Conservation (phyloP, 148 eudicot genomes). For the Fagopyrum tataricum region DNA sequence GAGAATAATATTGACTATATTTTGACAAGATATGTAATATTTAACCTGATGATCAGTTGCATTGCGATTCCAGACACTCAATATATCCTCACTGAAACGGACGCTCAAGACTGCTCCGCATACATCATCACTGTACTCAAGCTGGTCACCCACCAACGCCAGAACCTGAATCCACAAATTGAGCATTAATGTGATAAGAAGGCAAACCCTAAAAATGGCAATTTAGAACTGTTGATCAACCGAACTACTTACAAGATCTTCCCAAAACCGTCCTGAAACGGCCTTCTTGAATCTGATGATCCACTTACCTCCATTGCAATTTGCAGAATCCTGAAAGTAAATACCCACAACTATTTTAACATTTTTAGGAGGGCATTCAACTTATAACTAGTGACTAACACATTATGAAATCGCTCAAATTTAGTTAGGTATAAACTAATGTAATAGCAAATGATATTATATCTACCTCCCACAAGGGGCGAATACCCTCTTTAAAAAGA, state of each 20-base stretch:
- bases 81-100: conserved; percentile 82
- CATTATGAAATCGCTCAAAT: not conserved
- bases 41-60: conserved; percentile 86
- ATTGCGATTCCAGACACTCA: conserved; percentile 93
- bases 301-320: conserved; percentile 99
- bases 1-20: not conserved
- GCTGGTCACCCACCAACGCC: conserved; percentile 65
- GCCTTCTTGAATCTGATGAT: conserved; percentile 88
- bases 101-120: conserved; percentile 91
- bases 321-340: conserved; percentile 71
- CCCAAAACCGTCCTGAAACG: conserved; percentile 97
- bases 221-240: not conserved
- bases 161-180: conserved; percentile 7
- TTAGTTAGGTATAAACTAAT: not conserved
- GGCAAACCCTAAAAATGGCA: not conserved
- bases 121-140: conserved; percentile 75
- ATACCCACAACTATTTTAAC: not conserved
- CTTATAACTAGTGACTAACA: not conserved
- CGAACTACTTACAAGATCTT: conserved; percentile 60
- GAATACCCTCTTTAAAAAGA: conserved; percentile 96
- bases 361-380: not conserved
- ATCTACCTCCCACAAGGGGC: conserved; percentile 95
- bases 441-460: not conserved
- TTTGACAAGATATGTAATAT: not conserved
- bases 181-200: not conserved